Base-by-base conservation (phyloP, 768 basidiomycete species). In the Cyclocybe aegerita region DNA sequence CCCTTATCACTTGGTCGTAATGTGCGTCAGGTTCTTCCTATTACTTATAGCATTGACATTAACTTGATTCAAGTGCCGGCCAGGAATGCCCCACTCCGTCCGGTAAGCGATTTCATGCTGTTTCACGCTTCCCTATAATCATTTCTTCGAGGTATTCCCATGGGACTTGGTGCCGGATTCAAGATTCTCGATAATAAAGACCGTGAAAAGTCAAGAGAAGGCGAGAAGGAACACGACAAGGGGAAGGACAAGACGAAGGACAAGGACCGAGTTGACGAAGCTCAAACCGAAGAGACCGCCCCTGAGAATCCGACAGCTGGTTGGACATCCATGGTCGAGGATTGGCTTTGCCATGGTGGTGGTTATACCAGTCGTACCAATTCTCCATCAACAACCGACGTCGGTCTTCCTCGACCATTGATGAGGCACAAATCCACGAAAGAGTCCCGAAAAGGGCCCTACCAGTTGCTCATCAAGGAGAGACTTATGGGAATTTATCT, bases 401-500 rank as follows among this genome's bases (percentile, higher is more conserved):
- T 76, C 39, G 70, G 77, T 41, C 68, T 68, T 6, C 71, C 76
- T 6, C 68, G 68, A 50, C 72, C 70, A 4, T 57, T 81, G 23
- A 66, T 75, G 36, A 70, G 76, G 38, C 71, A 75, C 10, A 67
- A 68, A 31, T 63, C 71, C 1, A 63, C 69, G 1, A 79, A 75
- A 49, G 75, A 77, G 29, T 64, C 67, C 11, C 70, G 76, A 47
- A 76, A 76, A 57, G 91, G 90, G 0, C 92, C 91, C 11, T 98
- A 97, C 62, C 78, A 90, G 54, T 76, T 95, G 17, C 73, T 96
- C 9, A 78, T 82, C 47, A 98, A 98, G 69, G 93, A 97, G 60
- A 78, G 95, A 30, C 76, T 98, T 70, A 88, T 98, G 89, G 92
- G 92, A 2, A 79, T 95, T 37, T 92, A 92, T 62, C 73, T 90